Percentiles rank a stretch among this genome's conserved stretches.
Evolutionary conservation across 345 rosid genomes (phyloP).

Genomic region (Salix dunnii): DNA sequence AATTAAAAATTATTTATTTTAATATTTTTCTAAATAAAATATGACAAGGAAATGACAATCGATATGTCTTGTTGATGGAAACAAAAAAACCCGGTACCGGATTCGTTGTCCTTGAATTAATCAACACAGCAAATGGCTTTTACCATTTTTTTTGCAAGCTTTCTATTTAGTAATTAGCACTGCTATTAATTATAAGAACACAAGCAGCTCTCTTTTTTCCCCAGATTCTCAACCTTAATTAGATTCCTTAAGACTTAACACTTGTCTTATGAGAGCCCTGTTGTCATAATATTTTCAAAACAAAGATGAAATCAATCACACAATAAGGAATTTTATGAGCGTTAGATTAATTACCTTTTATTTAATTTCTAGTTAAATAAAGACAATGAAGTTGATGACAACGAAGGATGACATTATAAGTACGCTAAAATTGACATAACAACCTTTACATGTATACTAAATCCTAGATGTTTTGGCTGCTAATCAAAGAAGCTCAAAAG

Average conservation of each 20-base stretch:
- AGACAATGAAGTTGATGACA: not conserved
- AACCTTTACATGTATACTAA: not conserved
- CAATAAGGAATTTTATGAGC: not conserved
- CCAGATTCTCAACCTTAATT: too few relatives aligned
- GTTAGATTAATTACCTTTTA: not conserved
- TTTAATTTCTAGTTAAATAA: not conserved
- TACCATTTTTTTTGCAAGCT: not conserved
- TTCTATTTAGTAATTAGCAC: not conserved
- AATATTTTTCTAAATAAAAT: too few relatives aligned
- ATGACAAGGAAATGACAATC: not conserved
- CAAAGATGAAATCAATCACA: not conserved
- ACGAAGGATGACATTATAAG: not conserved
- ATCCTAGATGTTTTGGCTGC: not conserved
- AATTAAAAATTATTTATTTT: too few relatives aligned
- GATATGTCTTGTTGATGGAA: not conserved
- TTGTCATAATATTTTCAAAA: too few relatives aligned
- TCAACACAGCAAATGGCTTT: slow-evolving; percentile 12
- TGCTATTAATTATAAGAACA: not conserved
- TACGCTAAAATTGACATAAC: not conserved
- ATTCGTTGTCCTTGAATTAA: not conserved
- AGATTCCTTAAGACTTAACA: too few relatives aligned
- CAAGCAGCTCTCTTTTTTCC: too few relatives aligned
- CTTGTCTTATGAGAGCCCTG: too few relatives aligned
- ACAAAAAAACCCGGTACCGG: slow-evolving; percentile 10
- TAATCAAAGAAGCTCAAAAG: not conserved